Conservation (phyloP, 2,329 filamentous ascomycete species). For the Polytolypa hystricis region DNA sequence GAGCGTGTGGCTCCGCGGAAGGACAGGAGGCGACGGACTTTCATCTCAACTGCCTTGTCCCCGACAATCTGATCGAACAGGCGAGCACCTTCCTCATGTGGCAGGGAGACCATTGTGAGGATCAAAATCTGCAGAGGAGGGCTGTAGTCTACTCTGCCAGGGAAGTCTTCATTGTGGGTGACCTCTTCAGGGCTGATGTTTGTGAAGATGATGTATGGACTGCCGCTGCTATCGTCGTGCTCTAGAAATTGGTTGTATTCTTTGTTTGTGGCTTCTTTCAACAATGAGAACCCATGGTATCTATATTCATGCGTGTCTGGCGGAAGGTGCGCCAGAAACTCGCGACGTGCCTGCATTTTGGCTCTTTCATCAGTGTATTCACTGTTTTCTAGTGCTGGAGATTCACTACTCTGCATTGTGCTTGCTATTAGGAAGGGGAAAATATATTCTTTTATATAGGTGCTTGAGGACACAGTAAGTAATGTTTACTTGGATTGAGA, state of each 20-base stretch:
- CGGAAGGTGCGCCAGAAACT: background rate
- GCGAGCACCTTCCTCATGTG: constrained; percentile 2
- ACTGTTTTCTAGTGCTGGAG: background rate
- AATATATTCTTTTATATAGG: too few relatives aligned
- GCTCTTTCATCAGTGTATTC: background rate
- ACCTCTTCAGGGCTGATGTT: background rate
- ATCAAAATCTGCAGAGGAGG: background rate
- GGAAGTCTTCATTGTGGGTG: background rate
- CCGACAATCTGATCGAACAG: background rate
- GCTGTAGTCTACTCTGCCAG: constrained; percentile 1
- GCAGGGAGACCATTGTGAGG: background rate
- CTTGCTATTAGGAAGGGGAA: too few relatives aligned
- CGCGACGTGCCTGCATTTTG: background rate
- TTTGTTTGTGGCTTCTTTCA: background rate
- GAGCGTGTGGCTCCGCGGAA: background rate
- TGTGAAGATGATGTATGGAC: constrained; percentile 1
- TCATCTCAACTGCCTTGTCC: constrained; percentile 1
- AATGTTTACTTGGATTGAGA: too few relatives aligned
- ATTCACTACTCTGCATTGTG: too few relatives aligned
- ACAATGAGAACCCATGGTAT: background rate
- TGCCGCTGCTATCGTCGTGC: background rate
- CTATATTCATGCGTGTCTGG: constrained; percentile 1
- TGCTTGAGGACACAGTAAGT: too few relatives aligned
- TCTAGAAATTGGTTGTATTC: background rate
- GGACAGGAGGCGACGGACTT: background rate